phyloP scores from a whole-genome alignment of 805 yeast species.

The Priceomyces carsonii region DNA sequence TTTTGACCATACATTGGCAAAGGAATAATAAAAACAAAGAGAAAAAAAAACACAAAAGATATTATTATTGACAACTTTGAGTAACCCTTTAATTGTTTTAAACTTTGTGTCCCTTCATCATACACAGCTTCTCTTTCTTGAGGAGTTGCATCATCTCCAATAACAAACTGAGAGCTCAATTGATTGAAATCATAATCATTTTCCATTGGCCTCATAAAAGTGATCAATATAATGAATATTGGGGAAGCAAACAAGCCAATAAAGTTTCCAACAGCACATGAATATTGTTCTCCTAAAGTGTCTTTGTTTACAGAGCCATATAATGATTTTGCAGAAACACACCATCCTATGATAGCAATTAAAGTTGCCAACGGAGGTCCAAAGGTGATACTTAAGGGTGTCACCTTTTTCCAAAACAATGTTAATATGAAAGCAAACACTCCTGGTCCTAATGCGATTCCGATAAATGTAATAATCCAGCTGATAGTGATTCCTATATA shows the following conservation, averaged over 20 bases:
- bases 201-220: slow-evolving; percentile 14
- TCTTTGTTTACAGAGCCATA: slow-evolving; percentile 22
- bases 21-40: too few relatives aligned
- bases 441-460: slow-evolving; percentile 40
- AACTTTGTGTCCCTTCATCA: slow-evolving; percentile 13
- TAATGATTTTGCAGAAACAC: slow-evolving; percentile 24
- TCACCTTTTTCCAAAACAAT: slow-evolving; percentile 34
- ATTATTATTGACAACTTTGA: too few relatives aligned
- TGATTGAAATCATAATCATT: slow-evolving; percentile 23
- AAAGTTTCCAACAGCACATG: slow-evolving; percentile 27
- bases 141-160: slow-evolving; percentile 34
- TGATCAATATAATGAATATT: slow-evolving; percentile 24
- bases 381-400: slow-evolving; percentile 20
- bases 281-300: slow-evolving; percentile 20
- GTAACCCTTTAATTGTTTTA: slow-evolving; percentile 19
- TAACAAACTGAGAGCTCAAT: slow-evolving; percentile 12
- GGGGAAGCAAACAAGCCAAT: slow-evolving; percentile 23
- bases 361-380: slow-evolving; percentile 22
- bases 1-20: too few relatives aligned
- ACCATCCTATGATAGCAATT: slow-evolving; percentile 29
- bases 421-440: slow-evolving; percentile 32
- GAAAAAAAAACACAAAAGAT: too few relatives aligned
- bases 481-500: slow-evolving; percentile 43
- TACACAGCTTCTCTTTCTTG: slow-evolving; percentile 27
- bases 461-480: slow-evolving; percentile 41